Conservation (phyloP, 805 yeast genomes). For the Candida michaelii region DNA sequence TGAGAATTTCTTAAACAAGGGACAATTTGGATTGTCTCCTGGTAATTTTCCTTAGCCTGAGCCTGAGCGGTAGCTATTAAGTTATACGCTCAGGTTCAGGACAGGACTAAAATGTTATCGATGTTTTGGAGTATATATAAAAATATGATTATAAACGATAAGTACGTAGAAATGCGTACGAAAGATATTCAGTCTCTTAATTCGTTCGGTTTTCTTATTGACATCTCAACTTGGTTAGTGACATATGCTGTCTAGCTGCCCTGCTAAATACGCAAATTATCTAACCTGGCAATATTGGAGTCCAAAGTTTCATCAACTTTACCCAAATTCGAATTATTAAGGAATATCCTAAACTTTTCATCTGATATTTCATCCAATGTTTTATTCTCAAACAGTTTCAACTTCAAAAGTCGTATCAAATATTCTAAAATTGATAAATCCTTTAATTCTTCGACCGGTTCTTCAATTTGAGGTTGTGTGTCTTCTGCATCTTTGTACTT, state of each 20-base stretch:
- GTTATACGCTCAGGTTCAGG: too few relatives aligned
- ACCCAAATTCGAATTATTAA: conserved; percentile 20
- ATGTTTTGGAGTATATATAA: not conserved
- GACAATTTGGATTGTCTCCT: conserved; percentile 7
- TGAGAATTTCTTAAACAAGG: conserved; percentile 13
- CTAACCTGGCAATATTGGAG: conserved; percentile 34
- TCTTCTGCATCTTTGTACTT: conserved; percentile 7
- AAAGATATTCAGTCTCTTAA: too few relatives aligned
- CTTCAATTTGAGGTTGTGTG: not conserved
- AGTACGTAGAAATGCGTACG: too few relatives aligned
- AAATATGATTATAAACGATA: not conserved
- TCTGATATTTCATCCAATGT: conserved; percentile 59
- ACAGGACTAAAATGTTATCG: not conserved
- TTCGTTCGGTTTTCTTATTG: too few relatives aligned
- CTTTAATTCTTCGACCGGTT: not conserved
- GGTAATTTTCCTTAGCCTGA: not conserved
- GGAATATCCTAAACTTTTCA: conserved; percentile 60
- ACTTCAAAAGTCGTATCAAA: conserved; percentile 53
- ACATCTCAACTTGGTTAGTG: too few relatives aligned
- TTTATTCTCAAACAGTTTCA: conserved; percentile 60
- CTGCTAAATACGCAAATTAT: conserved; percentile 19
- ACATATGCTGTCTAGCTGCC: too few relatives aligned
- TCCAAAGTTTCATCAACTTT: conserved; percentile 16
- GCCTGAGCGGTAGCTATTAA: too few relatives aligned
- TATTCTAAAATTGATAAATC: conserved; percentile 61